Base-by-base conservation (phyloP, 2,329 filamentous ascomycete species). In the Aspergillus udagawae region DNA sequence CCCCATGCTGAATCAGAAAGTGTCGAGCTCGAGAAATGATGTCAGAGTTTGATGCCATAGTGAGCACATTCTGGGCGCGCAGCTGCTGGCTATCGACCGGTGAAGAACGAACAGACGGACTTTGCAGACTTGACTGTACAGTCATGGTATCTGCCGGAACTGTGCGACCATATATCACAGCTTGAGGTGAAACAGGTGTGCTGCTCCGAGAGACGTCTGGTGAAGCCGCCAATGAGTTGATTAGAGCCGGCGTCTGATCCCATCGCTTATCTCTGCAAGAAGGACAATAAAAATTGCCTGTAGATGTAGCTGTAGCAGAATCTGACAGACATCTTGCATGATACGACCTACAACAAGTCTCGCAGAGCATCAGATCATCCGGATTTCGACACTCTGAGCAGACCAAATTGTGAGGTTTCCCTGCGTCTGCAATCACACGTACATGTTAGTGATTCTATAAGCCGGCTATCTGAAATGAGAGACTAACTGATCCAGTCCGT, bases 271-370 rank as follows among this genome's bases (percentile, higher is more conserved):
- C 52, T 23, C 51, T 63, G 51, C 70, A 71, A 10, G 67, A 62
- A 8, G 67, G 64, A 38, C 69, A 72, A 52, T 66, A 49, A 45
- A 70, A 72, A n/a, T 47, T 47, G 4, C 12, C 23, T 20, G 45
- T 7, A 4, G 17, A 48, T 53, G 52, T 20, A 53, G 49, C 10
- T 48, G 44, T 7, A 38, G 49, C 47, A 49, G 42, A 27, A 20
- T 45, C 45, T 21, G 54, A 41, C 38, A 72, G 52, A 32, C 70
- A 72, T 17, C 53, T 54, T 25, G 53, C 52, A 55, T 72, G 70
- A 55, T 72, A 71, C 9, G 69, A 67, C 55, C 70, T 65, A 59
- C 66, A 70, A 57, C 70, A 72, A 7, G 68, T 70, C 49, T 63
- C 60, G 55, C 70, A 72, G 1, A 54, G 56, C 42, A 69, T 59